A percentile compares a stretch with the other conserved stretches of the same genome.
These are phyloP conservation scores for Boletus vinaceobasis DNA, from an alignment of 768 basidiomycete genomes.

Conservation along the genomic window DNA sequence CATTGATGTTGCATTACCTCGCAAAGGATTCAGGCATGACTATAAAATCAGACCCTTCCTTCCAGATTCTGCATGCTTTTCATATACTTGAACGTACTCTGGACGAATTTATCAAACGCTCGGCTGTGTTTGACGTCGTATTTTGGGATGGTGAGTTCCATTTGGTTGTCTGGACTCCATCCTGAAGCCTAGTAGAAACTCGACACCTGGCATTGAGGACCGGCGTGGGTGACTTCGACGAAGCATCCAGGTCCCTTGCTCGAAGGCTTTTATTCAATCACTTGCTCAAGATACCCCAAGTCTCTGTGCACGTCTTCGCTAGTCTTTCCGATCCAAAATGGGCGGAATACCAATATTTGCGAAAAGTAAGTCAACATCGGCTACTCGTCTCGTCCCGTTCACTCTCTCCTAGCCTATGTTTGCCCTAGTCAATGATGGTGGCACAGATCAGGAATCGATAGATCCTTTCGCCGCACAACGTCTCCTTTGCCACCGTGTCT, in stretches of 20 bases:
- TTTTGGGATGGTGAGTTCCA: constrained; percentile 52
- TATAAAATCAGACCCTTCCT: constrained; percentile 41
- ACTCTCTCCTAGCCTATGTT: constrained; percentile 58
- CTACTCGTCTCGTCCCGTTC: neutral
- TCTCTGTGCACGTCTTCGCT: constrained; percentile 46
- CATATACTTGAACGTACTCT: constrained; percentile 52
- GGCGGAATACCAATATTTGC: constrained; percentile 40
- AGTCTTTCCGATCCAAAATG: constrained; percentile 46
- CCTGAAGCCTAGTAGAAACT: constrained; percentile 34
- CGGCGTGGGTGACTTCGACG: constrained; percentile 33
- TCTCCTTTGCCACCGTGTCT: constrained; percentile 45
- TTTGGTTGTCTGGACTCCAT: neutral
- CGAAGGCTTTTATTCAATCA: constrained; percentile 51
- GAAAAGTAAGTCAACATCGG: constrained; percentile 35
- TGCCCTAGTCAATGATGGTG: constrained; percentile 55
- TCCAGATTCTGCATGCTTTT: constrained; percentile 63
- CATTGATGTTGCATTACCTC: neutral
- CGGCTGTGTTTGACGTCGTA: constrained; percentile 57
- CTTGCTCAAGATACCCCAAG: constrained; percentile 35
- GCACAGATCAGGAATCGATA: constrained; percentile 14
- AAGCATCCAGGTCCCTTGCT: constrained; percentile 50
- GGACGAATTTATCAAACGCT: constrained; percentile 45
- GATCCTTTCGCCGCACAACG: constrained; percentile 21
- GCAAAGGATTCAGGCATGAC: neutral
- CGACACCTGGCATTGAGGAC: constrained; percentile 42